A percentile compares a stretch with the other conserved stretches of the same genome.
These are phyloP conservation scores for Cordyceps cateniannulata DNA, from an alignment of 2,329 filamentous ascomycete species.

Conservation along the genomic window DNA sequence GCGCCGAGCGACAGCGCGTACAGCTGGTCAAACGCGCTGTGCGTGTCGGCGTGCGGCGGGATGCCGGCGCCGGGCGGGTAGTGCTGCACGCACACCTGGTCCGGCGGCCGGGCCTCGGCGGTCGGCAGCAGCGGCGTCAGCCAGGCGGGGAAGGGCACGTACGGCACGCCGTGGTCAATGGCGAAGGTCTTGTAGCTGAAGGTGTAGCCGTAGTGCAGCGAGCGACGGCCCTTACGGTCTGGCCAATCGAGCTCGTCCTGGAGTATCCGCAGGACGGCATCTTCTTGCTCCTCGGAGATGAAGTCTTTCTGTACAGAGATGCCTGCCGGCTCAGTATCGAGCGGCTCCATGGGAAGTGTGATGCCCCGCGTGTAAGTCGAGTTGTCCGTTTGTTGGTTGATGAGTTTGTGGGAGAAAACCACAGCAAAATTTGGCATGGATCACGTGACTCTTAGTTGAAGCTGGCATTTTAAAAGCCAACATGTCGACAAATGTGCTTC, in stretches of 20 bases:
- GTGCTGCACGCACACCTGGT: slow-evolving; percentile 55
- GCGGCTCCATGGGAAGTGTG: neutral
- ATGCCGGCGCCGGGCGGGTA: slow-evolving; percentile 55
- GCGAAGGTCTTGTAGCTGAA: slow-evolving; percentile 55
- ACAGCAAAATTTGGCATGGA: neutral
- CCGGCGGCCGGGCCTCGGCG: slow-evolving; percentile 34
- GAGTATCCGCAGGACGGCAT: slow-evolving; percentile 35
- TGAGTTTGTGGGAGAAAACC: neutral
- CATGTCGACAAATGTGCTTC: neutral
- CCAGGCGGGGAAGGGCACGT: slow-evolving; percentile 45
- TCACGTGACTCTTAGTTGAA: neutral
- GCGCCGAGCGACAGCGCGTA: slow-evolving; percentile 38
- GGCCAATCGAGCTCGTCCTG: slow-evolving; percentile 40
- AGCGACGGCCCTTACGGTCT: slow-evolving; percentile 37
- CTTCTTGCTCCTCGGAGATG: slow-evolving; percentile 34
- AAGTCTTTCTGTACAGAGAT: slow-evolving; percentile 35
- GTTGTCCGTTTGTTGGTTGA: neutral
- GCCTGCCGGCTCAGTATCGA: slow-evolving; percentile 21
- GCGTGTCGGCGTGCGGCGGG: slow-evolving; percentile 55
- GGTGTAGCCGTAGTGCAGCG: slow-evolving; percentile 50
- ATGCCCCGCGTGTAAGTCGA: neutral
- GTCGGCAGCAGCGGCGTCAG: slow-evolving; percentile 40
- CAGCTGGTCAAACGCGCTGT: slow-evolving; percentile 38
- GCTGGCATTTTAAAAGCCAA: neutral
- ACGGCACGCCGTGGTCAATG: slow-evolving; percentile 43